Percentiles rank a stretch among this genome's conserved stretches.
phyloP scores from a whole-genome alignment of 495 filamentous ascomycete species.

The Aspergillus panamensis region DNA sequence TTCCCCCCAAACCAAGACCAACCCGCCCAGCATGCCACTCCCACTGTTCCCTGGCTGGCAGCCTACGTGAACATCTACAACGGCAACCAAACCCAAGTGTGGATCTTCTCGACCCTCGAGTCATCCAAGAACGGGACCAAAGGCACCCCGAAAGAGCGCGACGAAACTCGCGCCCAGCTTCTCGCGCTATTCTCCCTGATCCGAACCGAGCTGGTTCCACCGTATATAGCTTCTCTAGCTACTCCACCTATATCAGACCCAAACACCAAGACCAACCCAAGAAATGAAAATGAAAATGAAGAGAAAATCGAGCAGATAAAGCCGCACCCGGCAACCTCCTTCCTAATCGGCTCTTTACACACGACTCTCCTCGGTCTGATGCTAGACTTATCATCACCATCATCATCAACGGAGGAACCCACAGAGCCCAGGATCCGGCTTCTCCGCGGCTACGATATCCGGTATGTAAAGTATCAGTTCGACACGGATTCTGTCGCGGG shows the following conservation, averaged over 20 bases:
- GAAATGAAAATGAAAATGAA: background rate
- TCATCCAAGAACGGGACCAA: conserved; percentile 2
- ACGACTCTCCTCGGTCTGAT: conserved; percentile 27
- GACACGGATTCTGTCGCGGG: background rate
- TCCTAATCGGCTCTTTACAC: conserved; percentile 37
- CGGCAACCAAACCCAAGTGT: conserved; percentile 57
- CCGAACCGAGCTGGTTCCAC: background rate
- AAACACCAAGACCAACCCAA: background rate
- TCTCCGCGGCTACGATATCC: conserved; percentile 1
- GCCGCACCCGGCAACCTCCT: conserved; percentile 19
- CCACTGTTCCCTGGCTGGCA: conserved; percentile 37
- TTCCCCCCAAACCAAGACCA: conserved; percentile 19
- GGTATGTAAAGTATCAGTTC: conserved; percentile 12
- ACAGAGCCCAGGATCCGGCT: background rate
- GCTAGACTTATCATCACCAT: background rate
- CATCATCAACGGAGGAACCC: no score
- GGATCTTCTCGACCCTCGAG: conserved; percentile 58
- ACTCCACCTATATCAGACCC: background rate
- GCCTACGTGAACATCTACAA: conserved; percentile 56
- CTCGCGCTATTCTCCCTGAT: background rate
- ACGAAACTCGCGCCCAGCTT: background rate
- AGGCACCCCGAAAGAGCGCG: conserved; percentile 1
- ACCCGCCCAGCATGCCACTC: background rate
- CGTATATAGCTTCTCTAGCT: background rate
- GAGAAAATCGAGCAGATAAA: conserved; percentile 16